Conservation (phyloP, 106 monocot genomes). For the Acanthochlamys bracteata region DNA sequence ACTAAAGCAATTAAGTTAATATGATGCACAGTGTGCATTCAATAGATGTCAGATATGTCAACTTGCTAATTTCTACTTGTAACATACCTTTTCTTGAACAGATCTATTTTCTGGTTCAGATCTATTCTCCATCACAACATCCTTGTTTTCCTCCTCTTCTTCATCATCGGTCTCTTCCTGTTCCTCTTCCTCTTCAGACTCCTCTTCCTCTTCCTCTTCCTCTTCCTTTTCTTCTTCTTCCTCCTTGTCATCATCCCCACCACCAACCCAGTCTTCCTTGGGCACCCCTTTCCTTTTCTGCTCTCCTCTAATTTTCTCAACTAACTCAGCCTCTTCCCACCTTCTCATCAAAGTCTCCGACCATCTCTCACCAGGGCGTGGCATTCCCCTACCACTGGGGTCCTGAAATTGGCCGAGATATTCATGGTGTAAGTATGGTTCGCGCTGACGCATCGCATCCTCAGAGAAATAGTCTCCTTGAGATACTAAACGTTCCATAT, state of each 20-base stretch:
- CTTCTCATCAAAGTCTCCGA: constrained; percentile 86
- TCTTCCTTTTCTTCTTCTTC: constrained; percentile 48
- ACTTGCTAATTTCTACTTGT: not conserved
- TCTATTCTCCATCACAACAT: constrained; percentile 10
- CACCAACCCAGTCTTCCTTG: constrained; percentile 72
- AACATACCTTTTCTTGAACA: constrained; percentile 1
- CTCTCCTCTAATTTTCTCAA: constrained; percentile 72
- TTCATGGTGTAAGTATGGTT: constrained; percentile 85
- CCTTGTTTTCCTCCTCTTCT: no score
- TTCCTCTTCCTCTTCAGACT: constrained; percentile 20
- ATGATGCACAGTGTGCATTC: no score
- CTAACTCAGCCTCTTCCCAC: constrained; percentile 59
- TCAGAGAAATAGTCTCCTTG: constrained; percentile 87
- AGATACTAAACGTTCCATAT: constrained; percentile 46
- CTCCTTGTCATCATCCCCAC: constrained; percentile 23
- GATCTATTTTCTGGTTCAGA: constrained; percentile 4
- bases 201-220: constrained; percentile 49
- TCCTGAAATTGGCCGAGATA: constrained; percentile 85
- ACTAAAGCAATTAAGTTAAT: no score
- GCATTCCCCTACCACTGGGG: constrained; percentile 49
- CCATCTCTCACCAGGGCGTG: constrained; percentile 83
- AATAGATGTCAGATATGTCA: no score
- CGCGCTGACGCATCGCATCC: constrained; percentile 89
- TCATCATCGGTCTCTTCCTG: constrained; percentile 1
- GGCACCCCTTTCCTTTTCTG: constrained; percentile 66